phyloP scores from a whole-genome alignment of 2,329 filamentous ascomycete species.

The Zasmidium angulare region DNA sequence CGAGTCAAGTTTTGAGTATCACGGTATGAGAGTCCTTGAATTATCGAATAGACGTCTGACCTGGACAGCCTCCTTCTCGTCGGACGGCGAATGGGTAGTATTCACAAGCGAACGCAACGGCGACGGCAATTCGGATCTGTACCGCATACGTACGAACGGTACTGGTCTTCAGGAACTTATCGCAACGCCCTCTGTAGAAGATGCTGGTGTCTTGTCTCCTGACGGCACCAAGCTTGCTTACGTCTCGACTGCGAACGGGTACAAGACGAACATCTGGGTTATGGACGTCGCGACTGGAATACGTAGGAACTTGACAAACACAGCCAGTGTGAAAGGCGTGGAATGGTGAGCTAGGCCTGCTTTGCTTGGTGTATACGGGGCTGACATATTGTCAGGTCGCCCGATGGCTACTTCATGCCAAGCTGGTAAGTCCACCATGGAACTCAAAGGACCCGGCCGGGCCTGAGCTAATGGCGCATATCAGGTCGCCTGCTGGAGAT shows the following conservation, averaged over 20 bases:
- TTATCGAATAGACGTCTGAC: not conserved
- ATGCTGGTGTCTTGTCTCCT: slow-evolving; percentile 14
- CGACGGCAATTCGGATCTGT: slow-evolving; percentile 15
- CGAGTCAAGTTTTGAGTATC: slow-evolving; percentile 8
- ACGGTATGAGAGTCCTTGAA: not conserved
- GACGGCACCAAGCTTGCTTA: slow-evolving; percentile 15
- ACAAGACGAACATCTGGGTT: slow-evolving; percentile 14
- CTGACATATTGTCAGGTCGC: not conserved
- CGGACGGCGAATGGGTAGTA: slow-evolving; percentile 12
- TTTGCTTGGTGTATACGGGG: not conserved
- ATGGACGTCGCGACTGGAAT: slow-evolving; percentile 11
- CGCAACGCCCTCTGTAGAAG: slow-evolving; percentile 12
- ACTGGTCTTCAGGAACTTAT: slow-evolving; percentile 11
- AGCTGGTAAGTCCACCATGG: too few relatives aligned
- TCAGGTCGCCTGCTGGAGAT: slow-evolving; percentile 11
- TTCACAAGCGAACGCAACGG: slow-evolving; percentile 16
- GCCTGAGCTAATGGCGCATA: not conserved
- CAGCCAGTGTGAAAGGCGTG: slow-evolving; percentile 1
- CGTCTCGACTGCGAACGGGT: slow-evolving; percentile 14
- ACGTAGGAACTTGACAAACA: slow-evolving; percentile 10
- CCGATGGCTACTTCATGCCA: slow-evolving; percentile 1
- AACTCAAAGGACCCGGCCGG: too few relatives aligned
- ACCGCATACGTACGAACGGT: slow-evolving; percentile 10
- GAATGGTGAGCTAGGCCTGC: not conserved
- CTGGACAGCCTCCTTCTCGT: slow-evolving; percentile 2